Evolutionary conservation across 2,329 filamentous ascomycete species (phyloP).

Genomic region (Fusarium sarcochroum): DNA sequence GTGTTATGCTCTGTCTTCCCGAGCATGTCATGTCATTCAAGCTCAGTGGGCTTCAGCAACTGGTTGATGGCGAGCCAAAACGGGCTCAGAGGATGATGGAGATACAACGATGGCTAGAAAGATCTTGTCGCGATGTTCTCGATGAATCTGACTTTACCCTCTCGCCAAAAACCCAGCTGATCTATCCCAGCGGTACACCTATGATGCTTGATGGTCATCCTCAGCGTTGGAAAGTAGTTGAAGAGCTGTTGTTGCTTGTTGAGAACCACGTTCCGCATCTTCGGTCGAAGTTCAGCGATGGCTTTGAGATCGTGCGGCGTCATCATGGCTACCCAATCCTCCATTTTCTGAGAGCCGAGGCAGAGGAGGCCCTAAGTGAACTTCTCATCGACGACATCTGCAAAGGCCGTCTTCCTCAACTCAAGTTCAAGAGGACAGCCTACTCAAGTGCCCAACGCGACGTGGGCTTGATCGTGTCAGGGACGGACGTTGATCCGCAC

Average conservation of each 20-base stretch:
- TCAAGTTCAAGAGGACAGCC: too few relatives aligned
- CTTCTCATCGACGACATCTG: too few relatives aligned
- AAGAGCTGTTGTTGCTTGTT: slow-evolving; percentile 59
- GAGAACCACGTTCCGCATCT: slow-evolving; percentile 54
- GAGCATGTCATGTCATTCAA: slow-evolving; percentile 76
- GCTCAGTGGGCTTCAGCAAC: slow-evolving; percentile 72
- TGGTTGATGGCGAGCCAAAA: slow-evolving; percentile 57
- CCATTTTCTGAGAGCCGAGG: slow-evolving; percentile 65
- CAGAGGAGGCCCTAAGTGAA: too few relatives aligned
- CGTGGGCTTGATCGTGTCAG: too few relatives aligned
- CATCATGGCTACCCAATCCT: slow-evolving; percentile 66
- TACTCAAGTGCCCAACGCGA: too few relatives aligned
- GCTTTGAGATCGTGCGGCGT: slow-evolving; percentile 63
- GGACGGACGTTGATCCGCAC: slow-evolving; percentile 52
- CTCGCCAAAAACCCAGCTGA: slow-evolving; percentile 67
- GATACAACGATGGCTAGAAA: slow-evolving; percentile 65
- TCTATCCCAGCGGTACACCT: slow-evolving; percentile 68
- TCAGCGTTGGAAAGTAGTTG: slow-evolving; percentile 63
- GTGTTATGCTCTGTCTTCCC: slow-evolving; percentile 71
- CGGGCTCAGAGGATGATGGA: slow-evolving; percentile 64
- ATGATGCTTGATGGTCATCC: slow-evolving; percentile 66
- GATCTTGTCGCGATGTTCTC: slow-evolving; percentile 69
- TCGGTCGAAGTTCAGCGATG: slow-evolving; percentile 52
- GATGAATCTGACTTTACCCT: slow-evolving; percentile 75
- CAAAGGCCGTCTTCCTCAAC: too few relatives aligned